These are phyloP conservation scores for Asterochloris erici DNA, from an alignment of 139 green algal genomes.

Conservation along the genomic window DNA sequence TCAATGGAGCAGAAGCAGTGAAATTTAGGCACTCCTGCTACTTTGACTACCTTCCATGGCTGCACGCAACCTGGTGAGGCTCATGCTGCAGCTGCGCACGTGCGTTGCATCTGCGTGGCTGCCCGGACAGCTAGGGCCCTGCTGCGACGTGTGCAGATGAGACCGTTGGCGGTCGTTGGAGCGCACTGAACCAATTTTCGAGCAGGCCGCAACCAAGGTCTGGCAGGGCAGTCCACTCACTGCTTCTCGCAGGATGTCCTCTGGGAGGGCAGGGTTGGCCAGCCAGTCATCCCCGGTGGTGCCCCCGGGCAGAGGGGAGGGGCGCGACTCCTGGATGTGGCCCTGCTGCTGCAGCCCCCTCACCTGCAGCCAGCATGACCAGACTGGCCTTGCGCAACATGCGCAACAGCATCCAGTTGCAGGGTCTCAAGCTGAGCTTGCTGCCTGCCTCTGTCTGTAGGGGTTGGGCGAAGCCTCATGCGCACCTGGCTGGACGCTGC, in stretches of 20 bases:
- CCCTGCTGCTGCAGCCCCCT: conserved; percentile 74
- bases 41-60: background rate
- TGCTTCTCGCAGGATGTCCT: conserved; percentile 86
- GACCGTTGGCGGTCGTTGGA: too few species aligned
- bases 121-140: too few species aligned
- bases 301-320: background rate
- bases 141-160: too few species aligned
- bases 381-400: background rate
- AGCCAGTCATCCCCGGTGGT: conserved; percentile 65
- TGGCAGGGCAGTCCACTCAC: conserved; percentile 33
- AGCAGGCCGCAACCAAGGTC: too few species aligned
- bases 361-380: background rate
- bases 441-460: too few species aligned
- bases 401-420: background rate
- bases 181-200: too few species aligned
- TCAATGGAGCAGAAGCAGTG: background rate
- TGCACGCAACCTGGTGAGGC: too few species aligned
- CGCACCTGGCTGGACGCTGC: too few species aligned
- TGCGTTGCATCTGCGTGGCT: too few species aligned
- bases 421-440: too few species aligned
- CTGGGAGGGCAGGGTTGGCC: conserved; percentile 82
- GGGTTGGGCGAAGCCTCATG: too few species aligned
- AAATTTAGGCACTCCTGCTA: background rate
- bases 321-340: conserved; percentile 29
- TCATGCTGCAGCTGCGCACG: too few species aligned